These are phyloP conservation scores for Rosellinia necatrix DNA, from an alignment of 2,329 filamentous ascomycete species.

Conservation along the genomic window DNA sequence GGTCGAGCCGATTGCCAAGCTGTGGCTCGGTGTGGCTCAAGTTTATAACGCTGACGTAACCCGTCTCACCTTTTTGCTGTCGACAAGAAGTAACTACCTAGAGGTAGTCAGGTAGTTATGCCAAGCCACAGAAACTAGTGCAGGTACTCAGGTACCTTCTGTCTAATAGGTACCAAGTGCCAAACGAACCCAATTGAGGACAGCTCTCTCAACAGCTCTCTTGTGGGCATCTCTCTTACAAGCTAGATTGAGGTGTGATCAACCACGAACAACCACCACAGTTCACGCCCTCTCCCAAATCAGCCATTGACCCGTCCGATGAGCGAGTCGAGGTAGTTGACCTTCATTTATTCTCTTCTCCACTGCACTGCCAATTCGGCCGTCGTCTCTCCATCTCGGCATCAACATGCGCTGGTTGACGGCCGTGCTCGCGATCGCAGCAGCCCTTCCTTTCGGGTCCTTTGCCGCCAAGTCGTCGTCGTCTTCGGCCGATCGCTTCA, in stretches of 20 bases:
- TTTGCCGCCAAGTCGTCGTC: slow-evolving; percentile 67
- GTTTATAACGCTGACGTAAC: slow-evolving; percentile 14
- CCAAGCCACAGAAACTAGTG: slow-evolving; percentile 1
- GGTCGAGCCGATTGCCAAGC: neutral
- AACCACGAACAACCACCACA: slow-evolving; percentile 3
- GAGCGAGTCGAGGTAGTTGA: slow-evolving; percentile 9
- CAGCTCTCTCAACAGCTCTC: slow-evolving; percentile 23
- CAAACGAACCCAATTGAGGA: slow-evolving; percentile 24
- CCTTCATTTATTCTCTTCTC: slow-evolving; percentile 8
- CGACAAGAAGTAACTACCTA: neutral
- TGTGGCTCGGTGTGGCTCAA: slow-evolving; percentile 16
- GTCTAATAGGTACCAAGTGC: no score
- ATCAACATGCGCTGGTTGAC: slow-evolving; percentile 71
- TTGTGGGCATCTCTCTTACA: slow-evolving; percentile 3
- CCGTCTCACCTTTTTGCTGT: no score
- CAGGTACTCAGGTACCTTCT: no score
- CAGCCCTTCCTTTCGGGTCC: slow-evolving; percentile 63
- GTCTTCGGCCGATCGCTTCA: slow-evolving; percentile 65
- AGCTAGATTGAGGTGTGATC: slow-evolving; percentile 5
- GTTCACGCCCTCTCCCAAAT: neutral
- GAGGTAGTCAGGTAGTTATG: neutral
- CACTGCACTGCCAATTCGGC: slow-evolving; percentile 19
- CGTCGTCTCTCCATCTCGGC: slow-evolving; percentile 12
- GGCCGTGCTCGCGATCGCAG: slow-evolving; percentile 61
- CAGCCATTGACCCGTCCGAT: slow-evolving; percentile 17